Evolutionary conservation across 2,329 filamentous ascomycete genomes (phyloP).

Genomic region (Plectosphaerella cucumerina): DNA sequence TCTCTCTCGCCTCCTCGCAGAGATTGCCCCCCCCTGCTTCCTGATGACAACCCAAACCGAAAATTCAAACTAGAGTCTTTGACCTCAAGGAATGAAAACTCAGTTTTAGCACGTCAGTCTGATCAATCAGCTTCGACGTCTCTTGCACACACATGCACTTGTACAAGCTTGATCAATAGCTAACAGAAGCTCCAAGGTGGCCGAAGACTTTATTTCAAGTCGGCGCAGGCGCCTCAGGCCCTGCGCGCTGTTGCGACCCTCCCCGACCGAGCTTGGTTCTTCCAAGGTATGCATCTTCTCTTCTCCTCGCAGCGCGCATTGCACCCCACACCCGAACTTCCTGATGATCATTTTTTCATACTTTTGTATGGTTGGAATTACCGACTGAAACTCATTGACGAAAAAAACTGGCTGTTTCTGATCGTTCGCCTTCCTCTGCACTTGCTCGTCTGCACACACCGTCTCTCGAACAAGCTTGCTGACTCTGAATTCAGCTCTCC

Average conservation of each 20-base stretch:
- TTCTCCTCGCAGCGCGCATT: neutral
- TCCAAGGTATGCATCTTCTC: slow-evolving; percentile 2
- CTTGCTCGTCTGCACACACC: neutral
- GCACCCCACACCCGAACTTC: slow-evolving; percentile 10
- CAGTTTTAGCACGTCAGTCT: slow-evolving; percentile 87
- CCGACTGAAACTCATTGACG: slow-evolving; percentile 81
- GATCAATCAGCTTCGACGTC: slow-evolving; percentile 41
- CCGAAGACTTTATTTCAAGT: neutral
- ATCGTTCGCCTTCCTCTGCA: slow-evolving; percentile 34
- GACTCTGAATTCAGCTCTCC: slow-evolving; percentile 20
- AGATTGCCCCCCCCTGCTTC: slow-evolving; percentile 22
- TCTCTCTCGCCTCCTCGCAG: neutral
- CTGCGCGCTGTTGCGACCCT: neutral
- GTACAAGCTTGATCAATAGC: slow-evolving; percentile 8
- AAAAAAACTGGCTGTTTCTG: slow-evolving; percentile 86
- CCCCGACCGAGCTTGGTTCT: neutral
- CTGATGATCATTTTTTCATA: slow-evolving; percentile 64
- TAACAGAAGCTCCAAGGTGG: neutral
- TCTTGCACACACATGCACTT: neutral
- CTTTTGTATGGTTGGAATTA: slow-evolving; percentile 82
- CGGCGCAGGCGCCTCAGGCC: neutral
- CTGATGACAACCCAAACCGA: slow-evolving; percentile 85
- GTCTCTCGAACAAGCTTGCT: slow-evolving; percentile 18
- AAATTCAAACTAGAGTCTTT: slow-evolving; percentile 92
- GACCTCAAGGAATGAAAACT: slow-evolving; percentile 82